These are phyloP conservation scores for Pyrus bretschneideri DNA, from an alignment of 306 rosid species.

Conservation along the genomic window DNA sequence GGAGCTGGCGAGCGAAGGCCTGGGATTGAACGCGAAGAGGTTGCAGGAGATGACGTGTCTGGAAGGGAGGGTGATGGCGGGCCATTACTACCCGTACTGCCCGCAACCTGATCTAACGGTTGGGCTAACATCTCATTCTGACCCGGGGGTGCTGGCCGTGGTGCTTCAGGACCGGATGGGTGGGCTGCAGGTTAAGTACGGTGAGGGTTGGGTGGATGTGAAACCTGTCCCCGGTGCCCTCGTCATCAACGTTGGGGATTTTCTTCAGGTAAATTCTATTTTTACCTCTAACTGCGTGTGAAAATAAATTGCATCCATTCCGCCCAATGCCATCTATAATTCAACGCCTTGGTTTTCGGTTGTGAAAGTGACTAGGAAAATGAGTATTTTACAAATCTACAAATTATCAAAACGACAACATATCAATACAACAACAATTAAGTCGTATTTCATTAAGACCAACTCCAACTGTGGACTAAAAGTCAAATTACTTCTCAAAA, in stretches of 20 bases:
- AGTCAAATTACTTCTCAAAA: too few relatives aligned
- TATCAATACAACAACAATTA: too few relatives aligned
- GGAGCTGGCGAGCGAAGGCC: slow-evolving; percentile 35
- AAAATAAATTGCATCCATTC: too few relatives aligned
- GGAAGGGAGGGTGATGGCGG: slow-evolving; percentile 31
- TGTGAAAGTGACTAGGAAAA: too few relatives aligned
- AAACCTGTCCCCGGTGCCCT: slow-evolving; percentile 61
- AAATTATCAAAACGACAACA: too few relatives aligned
- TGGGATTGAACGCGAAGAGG: slow-evolving; percentile 29
- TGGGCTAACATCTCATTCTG: slow-evolving; percentile 68
- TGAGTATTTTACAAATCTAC: too few relatives aligned
- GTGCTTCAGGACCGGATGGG: slow-evolving; percentile 72
- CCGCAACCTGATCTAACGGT: slow-evolving; percentile 46
- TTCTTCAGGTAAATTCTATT: slow-evolving; percentile 50
- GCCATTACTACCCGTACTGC: slow-evolving; percentile 37
- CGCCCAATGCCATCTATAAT: too few relatives aligned
- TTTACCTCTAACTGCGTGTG: background rate
- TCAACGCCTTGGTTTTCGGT: too few relatives aligned
- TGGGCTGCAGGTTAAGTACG: slow-evolving; percentile 63
- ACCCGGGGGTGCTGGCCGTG: slow-evolving; percentile 61
- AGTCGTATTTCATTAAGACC: too few relatives aligned
- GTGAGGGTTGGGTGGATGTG: slow-evolving; percentile 61
- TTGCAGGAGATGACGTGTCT: slow-evolving; percentile 23
- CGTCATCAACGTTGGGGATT: slow-evolving; percentile 73
- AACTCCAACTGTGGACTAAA: too few relatives aligned